Evolutionary conservation across 768 basidiomycete species (phyloP).

Genomic region (Pholiota conissans): DNA sequence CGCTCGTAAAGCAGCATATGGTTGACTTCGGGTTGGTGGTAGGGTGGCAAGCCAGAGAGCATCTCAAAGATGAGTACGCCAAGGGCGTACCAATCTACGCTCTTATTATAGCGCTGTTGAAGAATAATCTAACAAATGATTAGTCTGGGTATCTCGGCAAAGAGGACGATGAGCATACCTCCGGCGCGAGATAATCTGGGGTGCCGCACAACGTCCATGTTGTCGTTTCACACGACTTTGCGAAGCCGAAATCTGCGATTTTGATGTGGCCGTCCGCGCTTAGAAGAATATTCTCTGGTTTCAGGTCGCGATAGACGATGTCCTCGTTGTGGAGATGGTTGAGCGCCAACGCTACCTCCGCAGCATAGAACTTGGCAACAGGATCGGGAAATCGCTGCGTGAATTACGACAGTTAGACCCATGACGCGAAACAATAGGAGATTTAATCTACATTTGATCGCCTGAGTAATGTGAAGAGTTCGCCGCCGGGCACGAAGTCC

Average conservation of each 20-base stretch:
- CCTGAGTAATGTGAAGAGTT: conserved; percentile 90
- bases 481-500: conserved; percentile 95
- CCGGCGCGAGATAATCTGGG: conserved; percentile 96
- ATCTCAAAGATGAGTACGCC: conserved; percentile 98
- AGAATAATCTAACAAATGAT: conserved; percentile 58
- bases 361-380: conserved; percentile 97
- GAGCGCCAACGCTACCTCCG: conserved; percentile 91
- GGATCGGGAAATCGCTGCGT: conserved; percentile 92
- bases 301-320: conserved; percentile 96
- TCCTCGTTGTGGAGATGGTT: conserved; percentile 84
- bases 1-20: conserved; percentile 90
- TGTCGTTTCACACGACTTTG: conserved; percentile 82
- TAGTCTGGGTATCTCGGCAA: conserved; percentile 3
- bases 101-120: conserved; percentile 89
- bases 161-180: conserved; percentile 44
- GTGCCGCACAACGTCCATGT: conserved; percentile 97
- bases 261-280: conserved; percentile 96
- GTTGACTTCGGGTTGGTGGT: conserved; percentile 84
- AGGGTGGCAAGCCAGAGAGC: conserved; percentile 94
- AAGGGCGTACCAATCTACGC: conserved; percentile 98
- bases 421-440: conserved; percentile 10
- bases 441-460: conserved; percentile 73
- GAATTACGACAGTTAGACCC: conserved; percentile 12
- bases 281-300: conserved; percentile 95
- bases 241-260: conserved; percentile 96